Conservation (phyloP, 192 early-diverging fungal species). For the Podila clonocystis region DNA sequence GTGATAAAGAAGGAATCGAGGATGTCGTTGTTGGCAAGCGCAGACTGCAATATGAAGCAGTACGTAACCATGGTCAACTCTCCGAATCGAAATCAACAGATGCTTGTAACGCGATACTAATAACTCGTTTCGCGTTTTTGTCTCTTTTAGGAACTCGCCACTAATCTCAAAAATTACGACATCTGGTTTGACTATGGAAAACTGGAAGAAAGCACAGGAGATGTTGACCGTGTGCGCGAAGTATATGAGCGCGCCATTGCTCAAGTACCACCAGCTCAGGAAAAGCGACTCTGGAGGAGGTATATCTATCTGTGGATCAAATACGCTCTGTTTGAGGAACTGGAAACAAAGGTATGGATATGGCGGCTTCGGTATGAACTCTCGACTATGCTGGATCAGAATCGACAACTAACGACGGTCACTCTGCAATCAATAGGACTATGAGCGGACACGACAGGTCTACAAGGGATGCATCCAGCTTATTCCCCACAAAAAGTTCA, state of each 20-base stretch:
- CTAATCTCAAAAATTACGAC: conserved; percentile 93
- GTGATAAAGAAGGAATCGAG: conserved; percentile 89
- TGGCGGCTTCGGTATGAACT: not conserved
- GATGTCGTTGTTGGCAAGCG: conserved; percentile 90
- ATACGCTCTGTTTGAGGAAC: conserved; percentile 97
- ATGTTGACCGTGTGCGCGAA: conserved; percentile 84
- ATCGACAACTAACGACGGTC: not conserved
- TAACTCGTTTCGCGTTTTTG: not conserved
- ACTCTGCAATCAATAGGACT: conserved; percentile 61
- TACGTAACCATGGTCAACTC: conserved; percentile 22
- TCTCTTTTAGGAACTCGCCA: conserved; percentile 54
- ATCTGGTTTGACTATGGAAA: conserved; percentile 97
- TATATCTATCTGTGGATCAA: conserved; percentile 99
- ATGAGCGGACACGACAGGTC: conserved; percentile 82
- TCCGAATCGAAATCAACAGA: too few relatives aligned
- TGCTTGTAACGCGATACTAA: not conserved
- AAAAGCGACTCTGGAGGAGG: conserved; percentile 95
- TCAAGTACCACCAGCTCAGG: conserved; percentile 82
- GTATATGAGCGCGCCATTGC: conserved; percentile 96
- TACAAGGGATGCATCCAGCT: conserved; percentile 84
- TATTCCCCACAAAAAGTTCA: conserved; percentile 94
- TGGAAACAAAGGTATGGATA: conserved; percentile 71
- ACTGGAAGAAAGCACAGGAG: conserved; percentile 84
- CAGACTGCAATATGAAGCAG: conserved; percentile 89
- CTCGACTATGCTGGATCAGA: not conserved